Base-by-base conservation (phyloP, 306 rosid genomes). In the Gastrolobium villosum region DNA sequence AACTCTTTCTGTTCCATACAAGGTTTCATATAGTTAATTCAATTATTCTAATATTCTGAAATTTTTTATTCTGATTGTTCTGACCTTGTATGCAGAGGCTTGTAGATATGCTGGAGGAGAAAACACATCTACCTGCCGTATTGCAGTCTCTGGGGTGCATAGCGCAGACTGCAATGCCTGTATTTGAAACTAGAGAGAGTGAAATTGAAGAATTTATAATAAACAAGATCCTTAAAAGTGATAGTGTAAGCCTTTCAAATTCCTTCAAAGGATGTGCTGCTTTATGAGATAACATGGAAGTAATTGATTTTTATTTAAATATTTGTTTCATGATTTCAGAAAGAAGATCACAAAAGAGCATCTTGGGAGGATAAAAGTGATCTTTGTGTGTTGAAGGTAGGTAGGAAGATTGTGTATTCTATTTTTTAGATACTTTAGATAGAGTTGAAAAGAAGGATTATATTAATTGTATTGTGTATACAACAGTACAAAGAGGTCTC, bases 91-190 rank as follows among this genome's bases (percentile, higher is more conserved):
- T 78, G 78, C 97, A 95, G 99, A 88, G 93, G 84, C 99, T 95
- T 84, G 99, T 95, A 74, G 96, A 87, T 86, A 89, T 91, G 97
- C 86, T 95, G 82, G 97, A 93, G 88, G 96, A 95, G 88, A 93
- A 84, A 93, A 88, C 90, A 60, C 96, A 92, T 78, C 87, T 95
- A 72, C 97, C 99, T 86, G 90, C 99, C 14, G 90, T 95, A 53
- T 94, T 95, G 34, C 99, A 95, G 81, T 93, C 99, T 14, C 85
- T 95, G 82, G 99, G 99, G 76, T 95, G 99, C 67, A 95, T 93
- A 85, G 99, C 99, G 40, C 87, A 91, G 87, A 93, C 98, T 68
- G 99, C 99, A 75, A 95, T 93, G 99, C 98, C 99, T 70, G 93
- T 95, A 81, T 95, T 93, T 41, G 99, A 93, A 90, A 95, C 99